Base-by-base conservation (phyloP, 2,329 filamentous ascomycete genomes). In the Fulvia fulva region DNA sequence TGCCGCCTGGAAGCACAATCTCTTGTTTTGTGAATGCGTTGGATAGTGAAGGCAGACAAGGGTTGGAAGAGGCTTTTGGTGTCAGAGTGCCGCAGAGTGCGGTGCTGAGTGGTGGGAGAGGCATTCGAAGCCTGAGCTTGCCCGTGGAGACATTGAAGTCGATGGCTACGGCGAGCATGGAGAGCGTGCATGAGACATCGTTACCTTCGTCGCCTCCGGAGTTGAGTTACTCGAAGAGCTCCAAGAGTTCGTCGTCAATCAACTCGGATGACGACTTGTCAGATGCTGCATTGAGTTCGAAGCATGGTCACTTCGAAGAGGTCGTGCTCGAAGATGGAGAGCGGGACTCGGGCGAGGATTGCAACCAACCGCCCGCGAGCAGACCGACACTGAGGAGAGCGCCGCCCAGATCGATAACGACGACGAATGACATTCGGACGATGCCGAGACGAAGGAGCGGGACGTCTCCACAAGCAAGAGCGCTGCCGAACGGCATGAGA, bases 241-340 rank as follows among this genome's bases (percentile, higher is more conserved):
- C 90, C 64, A 95, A 94, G 75, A 91, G 91, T 26, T 69, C 67
- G 21, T 68, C 67, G 8, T 95, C 90, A 5, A 89, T 93, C 69
- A 88, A 87, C 67, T 96, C 91, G 37, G 89, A 90, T 65, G 70
- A 74, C 49, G 72, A 75, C 60, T 71, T 73, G 66, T 74, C 58
- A 22, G 62, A 64, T 28, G 46, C 50, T n/a, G 64, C 47, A n/a
- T 26, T 63, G 37, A 53, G 76, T 22, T 85, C 87, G 69, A 90
- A 96, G 70, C 83, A 88, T 57, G 87, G 85, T 61, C 87, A 97
- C 73, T 97, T 97, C 68, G 93, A 97, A 73, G 93, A 97, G 65
- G 96, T 97, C 71, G 90, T 88, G 14, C 84, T 97, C 28, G 88
- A 91, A 61, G 87, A 89, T 45, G 62, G 56, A 37, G 65, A 63